Conservation (phyloP, 1,139 yeast species). For the Lodderomyces beijingensis region DNA sequence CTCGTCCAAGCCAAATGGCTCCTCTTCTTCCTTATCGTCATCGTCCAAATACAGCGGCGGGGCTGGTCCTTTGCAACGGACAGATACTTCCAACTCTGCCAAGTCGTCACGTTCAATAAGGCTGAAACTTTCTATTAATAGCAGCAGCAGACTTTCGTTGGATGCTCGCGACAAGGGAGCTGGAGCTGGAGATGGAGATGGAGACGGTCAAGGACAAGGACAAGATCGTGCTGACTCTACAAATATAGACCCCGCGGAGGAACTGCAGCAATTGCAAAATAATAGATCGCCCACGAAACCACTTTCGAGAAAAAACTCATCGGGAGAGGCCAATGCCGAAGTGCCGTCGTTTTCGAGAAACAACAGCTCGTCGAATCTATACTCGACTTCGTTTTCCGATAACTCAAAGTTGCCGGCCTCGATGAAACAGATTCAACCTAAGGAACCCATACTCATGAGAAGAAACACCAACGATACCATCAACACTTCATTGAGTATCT, state of each 20-base stretch:
- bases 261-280: neutral
- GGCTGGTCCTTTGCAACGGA: conserved; percentile 39
- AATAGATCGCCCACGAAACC: conserved; percentile 29
- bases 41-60: no score
- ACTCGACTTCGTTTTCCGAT: conserved; percentile 10
- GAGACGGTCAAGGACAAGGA: no score
- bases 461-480: conserved; percentile 34
- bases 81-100: conserved; percentile 51
- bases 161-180: neutral
- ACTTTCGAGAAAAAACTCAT: conserved; percentile 38
- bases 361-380: conserved; percentile 10
- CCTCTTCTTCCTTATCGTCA: no score
- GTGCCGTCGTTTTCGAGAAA: conserved; percentile 12
- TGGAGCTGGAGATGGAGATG: neutral
- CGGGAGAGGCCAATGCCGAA: conserved; percentile 9
- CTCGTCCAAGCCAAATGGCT: conserved; percentile 29
- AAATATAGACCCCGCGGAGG: no score
- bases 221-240: no score
- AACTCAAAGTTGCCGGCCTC: conserved; percentile 53
- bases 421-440: conserved; percentile 64
- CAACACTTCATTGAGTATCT: conserved; percentile 10
- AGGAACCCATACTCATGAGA: conserved; percentile 57
- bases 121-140: conserved; percentile 34
- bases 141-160: conserved; percentile 1
- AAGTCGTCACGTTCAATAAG: conserved; percentile 48